phyloP scores from a whole-genome alignment of 805 yeast species.

The Cyberlindnera mycetangii region DNA sequence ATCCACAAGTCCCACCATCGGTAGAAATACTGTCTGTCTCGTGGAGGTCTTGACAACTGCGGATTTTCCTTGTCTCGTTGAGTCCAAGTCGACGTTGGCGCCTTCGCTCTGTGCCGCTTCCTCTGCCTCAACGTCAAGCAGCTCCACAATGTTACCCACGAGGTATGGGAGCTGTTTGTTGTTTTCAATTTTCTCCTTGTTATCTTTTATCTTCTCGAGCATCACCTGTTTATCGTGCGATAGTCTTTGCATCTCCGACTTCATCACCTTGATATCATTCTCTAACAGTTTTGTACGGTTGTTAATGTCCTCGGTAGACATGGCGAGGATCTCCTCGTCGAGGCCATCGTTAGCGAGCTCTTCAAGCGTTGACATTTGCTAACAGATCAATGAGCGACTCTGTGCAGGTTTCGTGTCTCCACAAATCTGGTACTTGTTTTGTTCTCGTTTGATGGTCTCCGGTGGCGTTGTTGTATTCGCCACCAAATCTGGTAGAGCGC shows the following conservation, averaged over 20 bases:
- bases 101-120: slow-evolving; percentile 83
- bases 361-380: slow-evolving; percentile 77
- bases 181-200: slow-evolving; percentile 92
- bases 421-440: background rate
- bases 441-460: background rate
- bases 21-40: slow-evolving; percentile 94
- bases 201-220: slow-evolving; percentile 91
- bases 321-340: slow-evolving; percentile 76
- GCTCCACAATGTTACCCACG: slow-evolving; percentile 95
- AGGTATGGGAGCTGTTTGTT: slow-evolving; percentile 93
- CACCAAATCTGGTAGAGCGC: background rate
- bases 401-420: too few relatives aligned
- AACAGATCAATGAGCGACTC: too few relatives aligned
- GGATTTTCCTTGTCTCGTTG: slow-evolving; percentile 90
- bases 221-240: slow-evolving; percentile 91
- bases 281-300: slow-evolving; percentile 87
- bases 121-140: slow-evolving; percentile 83
- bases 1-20: slow-evolving; percentile 93
- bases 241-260: slow-evolving; percentile 85
- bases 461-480: slow-evolving; percentile 4
- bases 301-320: slow-evolving; percentile 77
- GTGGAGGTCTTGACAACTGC: slow-evolving; percentile 98
- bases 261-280: slow-evolving; percentile 92
- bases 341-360: slow-evolving; percentile 61
- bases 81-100: slow-evolving; percentile 90